These are phyloP conservation scores for Clarkia xantiana DNA, from an alignment of 345 rosid genomes.

Conservation along the genomic window DNA sequence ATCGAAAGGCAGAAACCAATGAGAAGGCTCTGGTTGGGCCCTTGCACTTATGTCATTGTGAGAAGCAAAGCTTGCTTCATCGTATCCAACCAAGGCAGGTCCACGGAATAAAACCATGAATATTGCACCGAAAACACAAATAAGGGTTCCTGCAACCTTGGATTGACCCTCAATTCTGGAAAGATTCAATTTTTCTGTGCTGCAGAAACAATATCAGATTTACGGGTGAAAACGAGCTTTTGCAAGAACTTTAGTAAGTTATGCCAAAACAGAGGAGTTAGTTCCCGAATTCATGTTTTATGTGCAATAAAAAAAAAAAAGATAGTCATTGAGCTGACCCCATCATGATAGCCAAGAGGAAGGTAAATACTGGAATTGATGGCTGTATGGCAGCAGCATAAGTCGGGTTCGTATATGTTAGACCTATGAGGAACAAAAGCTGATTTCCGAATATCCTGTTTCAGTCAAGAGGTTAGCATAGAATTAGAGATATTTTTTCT, in stretches of 20 bases:
- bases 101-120: constrained; percentile 84
- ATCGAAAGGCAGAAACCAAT: constrained; percentile 54
- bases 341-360: constrained; percentile 76
- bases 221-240: constrained; percentile 8
- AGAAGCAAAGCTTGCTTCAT: constrained; percentile 32
- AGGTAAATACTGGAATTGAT: constrained; percentile 92
- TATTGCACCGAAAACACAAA: constrained; percentile 79
- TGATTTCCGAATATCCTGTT: constrained; percentile 95
- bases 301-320: neutral
- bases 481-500: neutral
- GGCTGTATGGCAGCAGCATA: constrained; percentile 98
- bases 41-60: constrained; percentile 51
- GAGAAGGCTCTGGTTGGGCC: constrained; percentile 81
- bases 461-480: constrained; percentile 3
- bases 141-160: constrained; percentile 68
- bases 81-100: constrained; percentile 58
- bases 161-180: constrained; percentile 79
- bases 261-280: too few species aligned
- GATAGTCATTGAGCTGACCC: constrained; percentile 40
- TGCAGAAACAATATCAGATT: constrained; percentile 32
- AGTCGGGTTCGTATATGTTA: constrained; percentile 91
- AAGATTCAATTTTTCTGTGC: constrained; percentile 86
- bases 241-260: constrained; percentile 5
- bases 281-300: too few species aligned
- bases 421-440: constrained; percentile 86